Base-by-base conservation (phyloP, 148 eudicot species). In the Persicaria tinctoria region DNA sequence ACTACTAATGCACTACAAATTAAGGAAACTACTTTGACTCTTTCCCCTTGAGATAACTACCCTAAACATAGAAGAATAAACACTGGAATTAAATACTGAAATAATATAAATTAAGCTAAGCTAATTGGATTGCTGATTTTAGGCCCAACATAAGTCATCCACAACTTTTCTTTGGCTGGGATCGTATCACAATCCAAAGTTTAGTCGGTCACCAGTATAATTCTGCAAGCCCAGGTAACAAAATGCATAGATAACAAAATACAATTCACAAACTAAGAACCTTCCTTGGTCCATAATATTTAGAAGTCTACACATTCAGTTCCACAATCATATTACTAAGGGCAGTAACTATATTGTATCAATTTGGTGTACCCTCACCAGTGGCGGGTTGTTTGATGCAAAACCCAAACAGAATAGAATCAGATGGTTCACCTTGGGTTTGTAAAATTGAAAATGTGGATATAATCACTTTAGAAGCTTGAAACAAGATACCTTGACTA, bases 171-270 rank as follows among this genome's bases (percentile, higher is more conserved):
- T n/a, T n/a, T n/a, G n/a, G n/a, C n/a, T n/a, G n/a, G n/a, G n/a
- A n/a, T n/a, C n/a, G n/a, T n/a, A n/a, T n/a, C n/a, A n/a, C n/a
- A n/a, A n/a, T 75, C 98, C 98, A 82, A 95, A 95, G 87, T 95
- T 95, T 62, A 95, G 80, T 46, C 97, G 86, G 80, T 95, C 98
- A 73, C 97, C 98, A 45, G 97, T 95, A 80, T 95, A 95, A 75
- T 95, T 95, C 98, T 94, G 87, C 50, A 85, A 60, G 48, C 53
- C 68, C 50, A 63, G 55, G 20, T 48, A 16, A 60, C 5, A 32
- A 17, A 48, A 71, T 38, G 48, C 72, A 38, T 18, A 71, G 55
- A 10, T 17, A 49, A 73, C 64, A 49, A 11, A 11, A 23, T 3
- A 53, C 50, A 7, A 76, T 54, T 66, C 46, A 41, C 8, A 66